Evolutionary conservation across 768 basidiomycete genomes (phyloP), one percentile per base, ranked within the genome.

Genomic region (Pholiota microspora): DNA sequence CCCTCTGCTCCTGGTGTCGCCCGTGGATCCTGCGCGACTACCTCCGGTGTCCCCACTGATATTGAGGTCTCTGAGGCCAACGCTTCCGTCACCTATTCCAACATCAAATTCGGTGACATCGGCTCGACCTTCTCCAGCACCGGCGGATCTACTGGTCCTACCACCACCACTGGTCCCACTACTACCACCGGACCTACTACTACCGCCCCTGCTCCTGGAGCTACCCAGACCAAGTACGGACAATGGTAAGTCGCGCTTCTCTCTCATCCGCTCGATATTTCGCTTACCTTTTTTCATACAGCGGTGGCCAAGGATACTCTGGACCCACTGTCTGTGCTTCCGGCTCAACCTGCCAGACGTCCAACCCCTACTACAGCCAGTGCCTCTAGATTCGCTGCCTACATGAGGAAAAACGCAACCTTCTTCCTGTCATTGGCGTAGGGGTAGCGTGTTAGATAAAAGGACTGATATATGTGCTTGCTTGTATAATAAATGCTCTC

Each of bases 51-150:
- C 2, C 79, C 81, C 52, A 62, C 64, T 6, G 70, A 75, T 42
- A 75, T 81, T 59, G 79, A 80, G 66, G 36, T 63, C 18, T 46
- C 68, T 45, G 49, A 56, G 61, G 62, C 78, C 47, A 69, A 69
- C 62, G 72, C 77, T 27, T 68, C 68, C 18, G 80, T 82, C 65
- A 73, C 69, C 54, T 82, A 64, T 75, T 81, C 79, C 23, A 81
- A 81, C 75, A 82, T 81, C 72, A 74, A 70, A 63, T 77, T 75
- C 62, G 80, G 79, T 54, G 68, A 71, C 64, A 76, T 81, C 62
- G 76, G 75, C 57, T 74, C 77, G 29, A 80, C 79, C 51, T 80
- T 53, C 64, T 53, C 64, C 15, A 28, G 35, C 59, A 54, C 58
- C 13, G 59, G 58, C 28, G 59, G 53, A 7, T 45, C 35, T 3